Percentiles rank a stretch among this genome's conserved stretches.
Evolutionary conservation across 192 early-diverging fungal genomes (phyloP).

Genomic region (Globomyces pollinis-pini): DNA sequence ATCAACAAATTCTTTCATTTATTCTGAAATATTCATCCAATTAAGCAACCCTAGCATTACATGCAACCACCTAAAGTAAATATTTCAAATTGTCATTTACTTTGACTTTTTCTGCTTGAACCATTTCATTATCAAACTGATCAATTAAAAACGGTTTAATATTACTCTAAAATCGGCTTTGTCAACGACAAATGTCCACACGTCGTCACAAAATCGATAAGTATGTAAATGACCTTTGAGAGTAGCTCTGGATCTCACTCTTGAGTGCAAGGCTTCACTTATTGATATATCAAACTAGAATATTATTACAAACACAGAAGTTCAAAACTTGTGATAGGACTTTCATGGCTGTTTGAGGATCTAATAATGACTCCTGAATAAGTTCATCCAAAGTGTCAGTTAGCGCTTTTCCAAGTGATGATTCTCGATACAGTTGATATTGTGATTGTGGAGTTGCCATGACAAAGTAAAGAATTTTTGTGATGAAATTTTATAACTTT

Average conservation of each 20-base stretch:
- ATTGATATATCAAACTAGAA: constrained; percentile 88
- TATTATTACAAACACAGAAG: constrained; percentile 43
- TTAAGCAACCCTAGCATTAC: constrained; percentile 32
- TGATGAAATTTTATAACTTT: not conserved
- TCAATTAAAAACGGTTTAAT: too few species aligned
- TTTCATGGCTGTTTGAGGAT: constrained; percentile 80
- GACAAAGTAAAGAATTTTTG: not conserved
- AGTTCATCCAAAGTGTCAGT: constrained; percentile 96
- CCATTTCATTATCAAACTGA: constrained; percentile 78
- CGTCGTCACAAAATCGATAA: constrained; percentile 95
- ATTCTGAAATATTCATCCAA: too few species aligned
- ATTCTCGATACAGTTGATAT: constrained; percentile 45
- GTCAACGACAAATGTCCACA: constrained; percentile 94
- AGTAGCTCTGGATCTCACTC: constrained; percentile 70
- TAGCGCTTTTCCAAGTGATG: constrained; percentile 79
- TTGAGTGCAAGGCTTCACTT: constrained; percentile 72
- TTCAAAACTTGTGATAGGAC: constrained; percentile 80
- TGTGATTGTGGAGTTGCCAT: constrained; percentile 18
- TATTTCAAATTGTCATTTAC: too few species aligned
- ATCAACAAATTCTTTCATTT: too few species aligned
- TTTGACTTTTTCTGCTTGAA: constrained; percentile 84
- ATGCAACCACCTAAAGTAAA: too few species aligned
- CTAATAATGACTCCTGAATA: constrained; percentile 79
- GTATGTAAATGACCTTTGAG: constrained; percentile 87
- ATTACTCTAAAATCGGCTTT: constrained; percentile 76